Conservation (phyloP, 768 basidiomycete species). For the Boletus rubroflammeus region DNA sequence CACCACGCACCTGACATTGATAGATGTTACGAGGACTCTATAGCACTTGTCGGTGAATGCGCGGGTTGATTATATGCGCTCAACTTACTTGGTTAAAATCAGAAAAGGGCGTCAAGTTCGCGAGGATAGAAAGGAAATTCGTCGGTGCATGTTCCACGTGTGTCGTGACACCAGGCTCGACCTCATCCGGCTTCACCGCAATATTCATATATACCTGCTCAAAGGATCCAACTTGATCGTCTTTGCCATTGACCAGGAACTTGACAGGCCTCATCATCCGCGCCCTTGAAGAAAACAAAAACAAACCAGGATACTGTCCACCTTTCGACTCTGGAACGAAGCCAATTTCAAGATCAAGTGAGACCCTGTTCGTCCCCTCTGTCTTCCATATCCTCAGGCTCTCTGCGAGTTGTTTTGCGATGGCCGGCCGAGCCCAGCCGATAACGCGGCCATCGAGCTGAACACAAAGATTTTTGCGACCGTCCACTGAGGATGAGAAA, state of each 20-base stretch:
- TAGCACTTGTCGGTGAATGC: slow-evolving; percentile 1
- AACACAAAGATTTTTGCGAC: slow-evolving; percentile 76
- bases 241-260: slow-evolving; percentile 77
- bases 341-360: slow-evolving; percentile 93
- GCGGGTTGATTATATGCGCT: neutral
- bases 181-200: slow-evolving; percentile 85
- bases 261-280: slow-evolving; percentile 99
- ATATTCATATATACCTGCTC: slow-evolving; percentile 99
- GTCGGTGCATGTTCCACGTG: slow-evolving; percentile 95
- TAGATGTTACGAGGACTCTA: slow-evolving; percentile 90
- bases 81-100: slow-evolving; percentile 92
- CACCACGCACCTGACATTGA: slow-evolving; percentile 73
- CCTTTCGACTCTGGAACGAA: slow-evolving; percentile 84
- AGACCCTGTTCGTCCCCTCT: slow-evolving; percentile 73
- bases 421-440: slow-evolving; percentile 79
- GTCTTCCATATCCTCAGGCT: slow-evolving; percentile 94
- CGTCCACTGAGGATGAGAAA: slow-evolving; percentile 77
- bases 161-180: slow-evolving; percentile 69
- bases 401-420: slow-evolving; percentile 77
- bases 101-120: slow-evolving; percentile 97
- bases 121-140: slow-evolving; percentile 93
- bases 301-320: slow-evolving; percentile 96
- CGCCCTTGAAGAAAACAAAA: slow-evolving; percentile 79
- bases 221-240: slow-evolving; percentile 92
- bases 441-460: slow-evolving; percentile 96